These are phyloP conservation scores for Kurtzmaniella quercitrusa DNA, from an alignment of 1,139 yeast genomes.

Conservation along the genomic window DNA sequence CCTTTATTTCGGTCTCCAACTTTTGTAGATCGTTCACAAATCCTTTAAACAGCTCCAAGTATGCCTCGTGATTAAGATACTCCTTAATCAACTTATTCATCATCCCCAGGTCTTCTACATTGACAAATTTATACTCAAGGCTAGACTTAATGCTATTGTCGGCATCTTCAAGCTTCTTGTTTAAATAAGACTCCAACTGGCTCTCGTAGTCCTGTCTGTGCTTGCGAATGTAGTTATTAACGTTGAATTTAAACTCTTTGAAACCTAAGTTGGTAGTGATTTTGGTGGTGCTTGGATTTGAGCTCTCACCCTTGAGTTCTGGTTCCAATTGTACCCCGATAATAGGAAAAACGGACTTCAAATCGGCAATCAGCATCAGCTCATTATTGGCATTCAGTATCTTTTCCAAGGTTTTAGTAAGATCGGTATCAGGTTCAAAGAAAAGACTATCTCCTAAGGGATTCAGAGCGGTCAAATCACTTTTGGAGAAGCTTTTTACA, in stretches of 20 bases:
- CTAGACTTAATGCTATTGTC: conserved; percentile 16
- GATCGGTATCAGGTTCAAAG: conserved; percentile 10
- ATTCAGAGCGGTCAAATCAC: conserved; percentile 25
- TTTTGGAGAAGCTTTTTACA: conserved; percentile 27
- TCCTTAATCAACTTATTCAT: conserved; percentile 59
- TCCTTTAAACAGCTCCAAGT: conserved; percentile 60
- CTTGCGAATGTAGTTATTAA: conserved; percentile 55
- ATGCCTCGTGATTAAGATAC: conserved; percentile 73
- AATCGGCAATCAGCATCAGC: conserved; percentile 4
- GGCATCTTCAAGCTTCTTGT: conserved; percentile 15
- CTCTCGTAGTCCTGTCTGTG: conserved; percentile 27
- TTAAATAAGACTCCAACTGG: conserved; percentile 15
- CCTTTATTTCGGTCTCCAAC: conserved; percentile 22
- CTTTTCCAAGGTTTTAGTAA: conserved; percentile 1
- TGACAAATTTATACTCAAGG: conserved; percentile 11
- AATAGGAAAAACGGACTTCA: conserved; percentile 32
- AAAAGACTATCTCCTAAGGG: conserved; percentile 27
- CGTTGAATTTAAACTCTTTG: conserved; percentile 64
- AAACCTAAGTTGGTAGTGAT: conserved; percentile 73
- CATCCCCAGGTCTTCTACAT: conserved; percentile 25
- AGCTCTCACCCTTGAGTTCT: conserved; percentile 13
- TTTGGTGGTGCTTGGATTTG: conserved; percentile 11
- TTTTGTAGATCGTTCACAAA: conserved; percentile 45
- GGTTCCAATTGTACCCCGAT: conserved; percentile 35
- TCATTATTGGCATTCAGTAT: conserved; percentile 1